phyloP scores from a whole-genome alignment of 352 stramenopile species.

The Globisporangium spinosum region DNA sequence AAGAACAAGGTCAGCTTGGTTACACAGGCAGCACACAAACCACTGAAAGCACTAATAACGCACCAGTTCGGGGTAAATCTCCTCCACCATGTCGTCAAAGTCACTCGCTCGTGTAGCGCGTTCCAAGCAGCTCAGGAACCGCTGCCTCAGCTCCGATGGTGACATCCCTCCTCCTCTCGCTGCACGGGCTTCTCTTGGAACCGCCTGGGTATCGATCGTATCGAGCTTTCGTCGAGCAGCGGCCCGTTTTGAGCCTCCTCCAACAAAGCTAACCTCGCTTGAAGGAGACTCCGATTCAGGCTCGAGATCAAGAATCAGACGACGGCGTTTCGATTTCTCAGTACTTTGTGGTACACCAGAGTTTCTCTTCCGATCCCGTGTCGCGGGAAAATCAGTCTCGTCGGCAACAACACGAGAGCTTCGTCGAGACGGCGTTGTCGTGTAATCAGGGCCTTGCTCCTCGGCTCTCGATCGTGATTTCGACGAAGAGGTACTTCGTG shows the following conservation, averaged over 20 bases:
- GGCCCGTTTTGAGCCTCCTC: background rate
- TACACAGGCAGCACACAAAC: background rate
- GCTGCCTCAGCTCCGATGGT: conserved; percentile 8
- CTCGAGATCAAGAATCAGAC: conserved; percentile 14
- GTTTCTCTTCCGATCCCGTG: conserved; percentile 10
- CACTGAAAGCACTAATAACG: background rate
- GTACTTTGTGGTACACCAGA: background rate
- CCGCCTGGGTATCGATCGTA: background rate
- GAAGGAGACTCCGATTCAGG: conserved; percentile 15
- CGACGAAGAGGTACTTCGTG: conserved; percentile 1
- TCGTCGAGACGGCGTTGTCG: conserved; percentile 14
- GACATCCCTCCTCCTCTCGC: conserved; percentile 10
- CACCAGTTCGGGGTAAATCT: conserved; percentile 41
- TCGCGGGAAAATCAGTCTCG: background rate
- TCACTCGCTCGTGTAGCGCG: conserved; percentile 14
- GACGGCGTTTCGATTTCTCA: conserved; percentile 19
- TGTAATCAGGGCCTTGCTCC: conserved; percentile 13
- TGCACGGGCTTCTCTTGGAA: background rate
- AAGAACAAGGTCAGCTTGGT: background rate
- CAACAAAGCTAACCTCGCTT: conserved; percentile 12
- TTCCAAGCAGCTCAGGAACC: conserved; percentile 18
- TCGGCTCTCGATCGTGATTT: background rate
- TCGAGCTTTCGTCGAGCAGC: conserved; percentile 8
- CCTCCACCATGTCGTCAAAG: conserved; percentile 39
- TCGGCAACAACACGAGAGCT: conserved; percentile 9